These are phyloP conservation scores for Mollisia scopiformis DNA, from an alignment of 2,329 filamentous ascomycete species.

Conservation along the genomic window DNA sequence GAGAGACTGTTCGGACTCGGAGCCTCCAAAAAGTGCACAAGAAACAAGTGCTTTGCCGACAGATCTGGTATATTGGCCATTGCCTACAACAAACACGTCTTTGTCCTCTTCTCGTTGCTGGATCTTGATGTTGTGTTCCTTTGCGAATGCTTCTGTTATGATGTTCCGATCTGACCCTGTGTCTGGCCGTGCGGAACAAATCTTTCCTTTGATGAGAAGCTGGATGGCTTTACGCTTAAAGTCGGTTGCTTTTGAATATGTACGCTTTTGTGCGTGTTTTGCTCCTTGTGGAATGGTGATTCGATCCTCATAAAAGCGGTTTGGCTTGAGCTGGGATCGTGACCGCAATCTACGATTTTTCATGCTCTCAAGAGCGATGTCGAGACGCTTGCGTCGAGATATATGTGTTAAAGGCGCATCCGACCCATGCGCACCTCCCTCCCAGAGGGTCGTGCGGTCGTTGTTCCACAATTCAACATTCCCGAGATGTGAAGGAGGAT, in stretches of 20 bases:
- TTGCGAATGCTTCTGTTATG: slow-evolving; percentile 9
- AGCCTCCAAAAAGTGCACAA: background rate
- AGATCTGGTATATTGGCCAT: background rate
- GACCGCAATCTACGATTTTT: too few relatives aligned
- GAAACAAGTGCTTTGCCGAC: slow-evolving; percentile 10
- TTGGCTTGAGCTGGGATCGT: too few relatives aligned
- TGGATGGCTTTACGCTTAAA: slow-evolving; percentile 12
- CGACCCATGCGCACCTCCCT: too few relatives aligned
- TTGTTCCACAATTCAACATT: too few relatives aligned
- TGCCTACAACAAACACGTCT: slow-evolving; percentile 3
- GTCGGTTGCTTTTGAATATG: background rate
- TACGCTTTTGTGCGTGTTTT: too few relatives aligned
- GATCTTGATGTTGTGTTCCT: slow-evolving; percentile 4
- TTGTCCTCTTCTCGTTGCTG: background rate
- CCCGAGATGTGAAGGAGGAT: too few relatives aligned
- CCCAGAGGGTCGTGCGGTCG: too few relatives aligned
- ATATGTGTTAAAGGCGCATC: too few relatives aligned
- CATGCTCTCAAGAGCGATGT: too few relatives aligned
- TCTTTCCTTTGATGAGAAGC: background rate
- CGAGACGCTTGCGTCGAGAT: too few relatives aligned
- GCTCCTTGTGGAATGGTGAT: too few relatives aligned
- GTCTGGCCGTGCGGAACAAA: slow-evolving; percentile 14
- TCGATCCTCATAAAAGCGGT: too few relatives aligned
- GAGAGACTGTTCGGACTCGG: background rate
- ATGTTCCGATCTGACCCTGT: slow-evolving; percentile 12